These are phyloP conservation scores for Leishmania major DNA, from an alignment of 208 protist species.

Conservation along the genomic window DNA sequence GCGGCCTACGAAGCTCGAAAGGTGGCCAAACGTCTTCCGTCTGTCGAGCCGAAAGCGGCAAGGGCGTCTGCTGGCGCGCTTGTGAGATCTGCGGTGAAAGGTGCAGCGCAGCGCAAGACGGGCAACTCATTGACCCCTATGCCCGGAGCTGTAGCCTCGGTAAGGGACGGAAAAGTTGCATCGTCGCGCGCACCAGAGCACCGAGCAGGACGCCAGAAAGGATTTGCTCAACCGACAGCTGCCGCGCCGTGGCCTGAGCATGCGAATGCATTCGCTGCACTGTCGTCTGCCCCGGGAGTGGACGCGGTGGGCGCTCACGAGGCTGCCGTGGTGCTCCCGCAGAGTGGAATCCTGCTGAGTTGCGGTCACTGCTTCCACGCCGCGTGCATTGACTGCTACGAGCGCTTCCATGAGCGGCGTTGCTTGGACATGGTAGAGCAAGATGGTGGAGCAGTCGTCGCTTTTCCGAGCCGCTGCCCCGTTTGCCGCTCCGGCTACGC, in stretches of 20 bases:
- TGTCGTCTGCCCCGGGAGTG: neutral
- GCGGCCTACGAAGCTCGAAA: conserved; percentile 23
- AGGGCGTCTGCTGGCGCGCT: neutral
- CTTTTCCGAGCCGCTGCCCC: conserved; percentile 55
- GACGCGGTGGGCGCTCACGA: neutral
- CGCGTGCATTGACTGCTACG: conserved; percentile 72
- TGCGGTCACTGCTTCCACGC: conserved; percentile 87
- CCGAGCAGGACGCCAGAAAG: neutral
- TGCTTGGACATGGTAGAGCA: conserved; percentile 22
- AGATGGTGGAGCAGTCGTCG: neutral
- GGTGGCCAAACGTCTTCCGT: neutral
- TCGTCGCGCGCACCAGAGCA: neutral
- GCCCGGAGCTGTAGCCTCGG: neutral
- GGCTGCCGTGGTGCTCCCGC: neutral
- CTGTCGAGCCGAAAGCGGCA: neutral
- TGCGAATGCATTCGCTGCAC: neutral
- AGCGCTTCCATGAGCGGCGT: conserved; percentile 64
- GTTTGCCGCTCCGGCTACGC: conserved; percentile 83
- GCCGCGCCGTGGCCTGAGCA: neutral
- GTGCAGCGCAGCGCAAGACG: neutral
- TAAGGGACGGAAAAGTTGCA: neutral
- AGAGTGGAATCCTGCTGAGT: conserved; percentile 72
- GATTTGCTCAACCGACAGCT: neutral
- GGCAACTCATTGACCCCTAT: neutral
- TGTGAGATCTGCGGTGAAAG: neutral